Evolutionary conservation across 495 filamentous ascomycete genomes (phyloP), one percentile per base, ranked within the genome.

Genomic region (Diplogelasinospora grovesii): DNA sequence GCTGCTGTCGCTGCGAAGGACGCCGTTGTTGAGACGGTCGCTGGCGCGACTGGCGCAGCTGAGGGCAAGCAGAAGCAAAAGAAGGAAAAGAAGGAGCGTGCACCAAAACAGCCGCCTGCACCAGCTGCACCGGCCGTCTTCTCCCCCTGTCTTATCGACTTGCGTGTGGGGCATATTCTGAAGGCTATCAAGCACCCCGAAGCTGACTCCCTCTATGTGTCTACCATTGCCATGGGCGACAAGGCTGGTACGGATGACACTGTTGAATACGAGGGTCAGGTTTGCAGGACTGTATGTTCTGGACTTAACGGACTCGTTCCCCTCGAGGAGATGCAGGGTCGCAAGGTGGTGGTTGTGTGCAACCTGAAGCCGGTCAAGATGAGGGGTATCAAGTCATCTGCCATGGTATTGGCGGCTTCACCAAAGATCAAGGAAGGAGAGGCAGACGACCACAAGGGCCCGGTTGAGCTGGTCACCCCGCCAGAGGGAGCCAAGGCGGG

Each of bases 321-420:
- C 0, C 72, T 98, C 36, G 86, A 81, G 64, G 88, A 94, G 64
- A 95, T 98, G 93, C 92, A 98, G 63, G 79, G 75, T 54, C 83
- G 93, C 53, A 94, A 90, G 71, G 86, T 98, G 32, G 78, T 97
- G 28, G 84, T 86, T 8, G 89, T 98, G 16, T 93, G 87, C 71
- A 98, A 98, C 63, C 72, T 98, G 52, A 98, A 98, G 75, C 92
- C 92, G 8, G 92, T 95, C 49, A 96, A 90, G 53, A 97, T 98
- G 92, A 82, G 93, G 25, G 90, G 93, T 41, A 85, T 98, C 67
- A 95, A 95, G 70, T 92, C 85, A 33, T 76, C 70, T 24, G 92
- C 92, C 41, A 96, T 98, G 93, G 92, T 98, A 9, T 73, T 98
- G 19, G 93, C 93, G 11, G 92, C 92, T 11, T 96, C 89, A 9